These are phyloP conservation scores for Candida wancherniae DNA, from an alignment of 805 yeast species.

Conservation along the genomic window DNA sequence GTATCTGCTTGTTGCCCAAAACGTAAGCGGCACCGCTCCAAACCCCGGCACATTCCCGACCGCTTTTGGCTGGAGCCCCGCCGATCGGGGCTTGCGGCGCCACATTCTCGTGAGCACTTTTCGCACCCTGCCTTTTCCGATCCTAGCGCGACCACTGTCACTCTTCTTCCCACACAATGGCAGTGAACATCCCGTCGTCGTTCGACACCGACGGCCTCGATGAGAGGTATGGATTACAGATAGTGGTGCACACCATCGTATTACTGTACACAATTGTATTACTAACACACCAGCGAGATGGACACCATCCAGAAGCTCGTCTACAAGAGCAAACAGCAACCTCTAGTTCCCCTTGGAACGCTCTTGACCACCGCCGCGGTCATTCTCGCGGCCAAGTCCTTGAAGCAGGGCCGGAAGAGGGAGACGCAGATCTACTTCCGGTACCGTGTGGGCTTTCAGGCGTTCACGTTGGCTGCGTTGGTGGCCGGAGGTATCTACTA, in stretches of 20 bases:
- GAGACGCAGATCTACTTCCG: constrained; percentile 84
- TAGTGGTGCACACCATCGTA: too few species aligned
- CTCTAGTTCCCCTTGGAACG: constrained; percentile 82
- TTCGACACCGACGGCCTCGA: constrained; percentile 35
- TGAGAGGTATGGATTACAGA: constrained; percentile 53
- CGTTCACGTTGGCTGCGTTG: constrained; percentile 74
- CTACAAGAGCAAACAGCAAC: constrained; percentile 74
- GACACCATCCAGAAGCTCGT: constrained; percentile 52
- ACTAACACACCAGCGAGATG: constrained; percentile 29
- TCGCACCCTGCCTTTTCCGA: too few species aligned
- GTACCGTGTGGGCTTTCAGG: constrained; percentile 86
- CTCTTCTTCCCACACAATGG: constrained; percentile 4
- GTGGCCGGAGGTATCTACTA: constrained; percentile 73
- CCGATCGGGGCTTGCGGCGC: too few species aligned
- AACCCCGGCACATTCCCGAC: too few species aligned
- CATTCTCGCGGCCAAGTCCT: constrained; percentile 67
- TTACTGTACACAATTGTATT: constrained; percentile 4
- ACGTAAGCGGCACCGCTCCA: too few species aligned
- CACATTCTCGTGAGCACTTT: too few species aligned
- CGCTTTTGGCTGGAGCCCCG: too few species aligned
- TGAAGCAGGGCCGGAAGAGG: constrained; percentile 64
- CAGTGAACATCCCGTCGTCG: constrained; percentile 41
- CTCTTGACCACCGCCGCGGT: constrained; percentile 79
- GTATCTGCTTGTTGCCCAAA: too few species aligned
- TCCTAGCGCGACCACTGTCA: too few species aligned